Conservation (phyloP, 2,329 filamentous ascomycete species). For the Ceratocystiopsis sp. region DNA sequence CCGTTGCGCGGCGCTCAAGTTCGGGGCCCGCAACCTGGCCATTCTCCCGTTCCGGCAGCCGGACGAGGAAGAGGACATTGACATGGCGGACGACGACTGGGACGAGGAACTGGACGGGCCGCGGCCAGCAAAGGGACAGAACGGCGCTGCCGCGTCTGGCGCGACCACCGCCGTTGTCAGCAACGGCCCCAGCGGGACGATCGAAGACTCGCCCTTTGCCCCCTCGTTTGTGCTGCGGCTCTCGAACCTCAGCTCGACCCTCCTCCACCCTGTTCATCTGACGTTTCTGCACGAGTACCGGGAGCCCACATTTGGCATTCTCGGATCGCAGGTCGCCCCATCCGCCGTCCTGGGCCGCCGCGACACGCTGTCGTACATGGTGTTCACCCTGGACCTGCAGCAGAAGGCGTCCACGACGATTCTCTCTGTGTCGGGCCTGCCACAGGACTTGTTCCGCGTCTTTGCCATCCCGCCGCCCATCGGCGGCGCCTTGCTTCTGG, state of each 20-base stretch:
- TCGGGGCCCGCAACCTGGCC: slow-evolving; percentile 73
- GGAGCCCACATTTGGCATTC: slow-evolving; percentile 89
- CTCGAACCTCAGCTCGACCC: slow-evolving; percentile 68
- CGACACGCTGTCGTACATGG: slow-evolving; percentile 77
- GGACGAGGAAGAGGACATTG: slow-evolving; percentile 36
- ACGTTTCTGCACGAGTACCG: slow-evolving; percentile 93
- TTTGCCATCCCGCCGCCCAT: slow-evolving; percentile 72
- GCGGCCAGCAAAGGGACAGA: slow-evolving; percentile 31
- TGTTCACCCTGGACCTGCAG: slow-evolving; percentile 87
- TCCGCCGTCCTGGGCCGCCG: slow-evolving; percentile 69
- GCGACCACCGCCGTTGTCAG: slow-evolving; percentile 17
- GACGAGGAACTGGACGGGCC: slow-evolving; percentile 65
- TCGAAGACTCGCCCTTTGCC: slow-evolving; percentile 58
- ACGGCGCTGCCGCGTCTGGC: slow-evolving; percentile 11
- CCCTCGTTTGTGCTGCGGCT: slow-evolving; percentile 87
- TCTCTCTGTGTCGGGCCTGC: slow-evolving; percentile 67
- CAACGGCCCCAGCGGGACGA: slow-evolving; percentile 25
- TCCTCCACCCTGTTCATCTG: slow-evolving; percentile 80
- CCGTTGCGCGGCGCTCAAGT: slow-evolving; percentile 86
- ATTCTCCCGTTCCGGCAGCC: slow-evolving; percentile 82
- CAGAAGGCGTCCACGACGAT: slow-evolving; percentile 88
- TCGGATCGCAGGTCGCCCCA: slow-evolving; percentile 58
- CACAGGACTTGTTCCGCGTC: slow-evolving; percentile 72
- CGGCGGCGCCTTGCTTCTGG: slow-evolving; percentile 74
- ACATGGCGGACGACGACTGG: slow-evolving; percentile 73